These are phyloP conservation scores for Botrytis cinerea DNA, from an alignment of 2,329 filamentous ascomycete species.

Conservation along the genomic window DNA sequence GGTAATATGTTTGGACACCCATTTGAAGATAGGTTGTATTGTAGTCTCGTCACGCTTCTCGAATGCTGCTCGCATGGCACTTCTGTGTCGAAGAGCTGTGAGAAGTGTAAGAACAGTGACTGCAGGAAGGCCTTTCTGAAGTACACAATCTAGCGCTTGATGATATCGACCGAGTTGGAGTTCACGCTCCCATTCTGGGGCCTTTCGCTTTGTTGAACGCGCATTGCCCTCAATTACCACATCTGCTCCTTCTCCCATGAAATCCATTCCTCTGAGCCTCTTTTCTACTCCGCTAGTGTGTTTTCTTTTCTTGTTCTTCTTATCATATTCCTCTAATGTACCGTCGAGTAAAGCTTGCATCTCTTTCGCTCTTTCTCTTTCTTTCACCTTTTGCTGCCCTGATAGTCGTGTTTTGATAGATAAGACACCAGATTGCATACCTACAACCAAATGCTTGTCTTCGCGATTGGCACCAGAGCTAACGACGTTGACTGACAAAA, in stretches of 20 bases:
- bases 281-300: constrained; percentile 58
- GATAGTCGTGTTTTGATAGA: constrained; percentile 87
- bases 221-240: constrained; percentile 83
- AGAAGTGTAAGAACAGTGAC: constrained; percentile 74
- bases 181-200: constrained; percentile 77
- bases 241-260: constrained; percentile 80
- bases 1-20: constrained; percentile 77
- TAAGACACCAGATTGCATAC: constrained; percentile 91
- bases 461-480: constrained; percentile 66
- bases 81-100: constrained; percentile 82
- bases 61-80: constrained; percentile 78
- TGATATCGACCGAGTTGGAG: constrained; percentile 77
- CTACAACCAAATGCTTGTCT: constrained; percentile 91
- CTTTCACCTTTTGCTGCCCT: constrained; percentile 74
- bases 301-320: constrained; percentile 68
- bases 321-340: constrained; percentile 76
- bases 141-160: constrained; percentile 75
- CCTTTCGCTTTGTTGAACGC: constrained; percentile 47
- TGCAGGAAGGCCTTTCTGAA: constrained; percentile 60
- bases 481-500: constrained; percentile 81
- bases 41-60: constrained; percentile 77
- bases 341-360: constrained; percentile 82
- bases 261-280: constrained; percentile 69
- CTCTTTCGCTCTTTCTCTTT: constrained; percentile 76
- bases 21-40: constrained; percentile 79